Base-by-base conservation (phyloP, 495 filamentous ascomycete species). In the Xylaria curta region DNA sequence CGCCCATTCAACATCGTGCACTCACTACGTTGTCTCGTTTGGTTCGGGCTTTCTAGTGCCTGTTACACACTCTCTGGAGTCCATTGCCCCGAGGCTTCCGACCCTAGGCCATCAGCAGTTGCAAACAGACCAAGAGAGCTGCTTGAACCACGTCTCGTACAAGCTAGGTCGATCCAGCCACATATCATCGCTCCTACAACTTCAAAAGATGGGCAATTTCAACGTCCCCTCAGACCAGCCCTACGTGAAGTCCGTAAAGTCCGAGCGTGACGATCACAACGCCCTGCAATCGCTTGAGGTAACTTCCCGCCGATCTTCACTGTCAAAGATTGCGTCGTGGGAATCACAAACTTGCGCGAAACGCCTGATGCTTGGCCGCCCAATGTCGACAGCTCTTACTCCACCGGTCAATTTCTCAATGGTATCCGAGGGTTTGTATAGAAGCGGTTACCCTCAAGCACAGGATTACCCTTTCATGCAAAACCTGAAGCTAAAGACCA, bases 401-500 rank as follows among this genome's bases (percentile, higher is more conserved):
- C 49, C 69, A 12, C 66, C 91, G 6, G 73, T 79, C 62, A 94
- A 95, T 73, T 94, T 92, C 74, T 91, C 87, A 33, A 78, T 86
- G 51, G 89, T 93, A 12, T 81, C 87, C 8, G 84, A 86, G 4
- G 90, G 90, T 12, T 84, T 97, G 6, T 97, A 92, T 76, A 89
- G 94, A n/a, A 93, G 91, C 76, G 89, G 88, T 56, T 96, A 92
- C 74, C 94, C 94, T 1, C 80, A 86, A 58, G 74, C 81, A 6
- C 85, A 87, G 58, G 90, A 95, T 76, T 88, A 92, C 68, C 81
- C 80, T 8, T 92, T 91, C 69, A 81, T 97, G 49, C 82, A 86
- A 68, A 82, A 76, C 10, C 83, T 97, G 38, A 81, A 87, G 13
- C 80, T 97, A 69, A 93, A 90, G 81, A 94, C 90, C 31, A 88